A percentile compares a stretch with the other conserved stretches of the same genome.
phyloP scores from a whole-genome alignment of 768 basidiomycete genomes.

The Terana coerulea region DNA sequence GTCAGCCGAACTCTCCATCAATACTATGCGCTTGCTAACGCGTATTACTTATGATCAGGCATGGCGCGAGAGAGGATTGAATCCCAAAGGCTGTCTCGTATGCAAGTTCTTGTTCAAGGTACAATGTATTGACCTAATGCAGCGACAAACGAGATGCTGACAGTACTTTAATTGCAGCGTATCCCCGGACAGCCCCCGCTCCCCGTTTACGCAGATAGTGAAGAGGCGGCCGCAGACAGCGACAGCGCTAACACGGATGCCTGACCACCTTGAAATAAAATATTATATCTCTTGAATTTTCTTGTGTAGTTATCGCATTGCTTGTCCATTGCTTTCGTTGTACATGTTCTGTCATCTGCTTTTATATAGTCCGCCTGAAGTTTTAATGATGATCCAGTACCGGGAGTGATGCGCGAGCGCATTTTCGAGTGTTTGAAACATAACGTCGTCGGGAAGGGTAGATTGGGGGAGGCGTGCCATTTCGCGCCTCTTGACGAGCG shows the following conservation, averaged over 20 bases:
- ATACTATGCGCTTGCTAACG: background rate
- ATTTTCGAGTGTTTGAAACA: too few relatives aligned
- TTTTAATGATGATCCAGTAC: too few relatives aligned
- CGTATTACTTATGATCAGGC: slow-evolving; percentile 41
- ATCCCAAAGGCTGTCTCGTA: slow-evolving; percentile 66
- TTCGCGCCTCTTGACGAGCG: too few relatives aligned
- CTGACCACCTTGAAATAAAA: background rate
- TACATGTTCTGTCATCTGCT: too few relatives aligned
- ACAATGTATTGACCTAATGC: slow-evolving; percentile 15
- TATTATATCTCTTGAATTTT: background rate
- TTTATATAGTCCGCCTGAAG: too few relatives aligned
- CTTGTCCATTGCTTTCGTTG: background rate
- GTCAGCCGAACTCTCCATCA: slow-evolving; percentile 28
- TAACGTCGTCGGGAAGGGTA: too few relatives aligned
- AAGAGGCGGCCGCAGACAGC: slow-evolving; percentile 12
- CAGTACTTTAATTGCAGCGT: slow-evolving; percentile 35
- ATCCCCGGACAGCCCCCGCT: slow-evolving; percentile 53
- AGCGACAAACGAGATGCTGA: background rate
- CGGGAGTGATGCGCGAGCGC: too few relatives aligned
- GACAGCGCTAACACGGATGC: slow-evolving; percentile 14
- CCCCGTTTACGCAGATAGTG: slow-evolving; percentile 29
- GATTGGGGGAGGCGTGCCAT: too few relatives aligned
- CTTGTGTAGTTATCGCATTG: background rate
- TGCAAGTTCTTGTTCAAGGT: slow-evolving; percentile 88
- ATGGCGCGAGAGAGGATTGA: slow-evolving; percentile 72